Conservation (phyloP, 257 asterid genomes). For the Buddleja alternifolia region DNA sequence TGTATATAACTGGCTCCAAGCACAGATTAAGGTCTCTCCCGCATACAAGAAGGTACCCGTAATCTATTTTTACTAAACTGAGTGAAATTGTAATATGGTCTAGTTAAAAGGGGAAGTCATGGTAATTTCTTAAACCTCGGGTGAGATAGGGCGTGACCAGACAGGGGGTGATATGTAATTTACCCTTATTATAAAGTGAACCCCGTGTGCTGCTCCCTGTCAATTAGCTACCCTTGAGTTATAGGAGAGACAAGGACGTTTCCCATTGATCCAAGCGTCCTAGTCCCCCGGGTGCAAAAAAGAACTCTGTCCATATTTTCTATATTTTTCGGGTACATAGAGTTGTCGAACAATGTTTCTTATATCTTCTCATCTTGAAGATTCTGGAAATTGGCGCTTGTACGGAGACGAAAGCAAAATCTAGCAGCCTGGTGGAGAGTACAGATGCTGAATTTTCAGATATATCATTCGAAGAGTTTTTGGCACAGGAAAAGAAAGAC, state of each 20-base stretch:
- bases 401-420: constrained; percentile 58
- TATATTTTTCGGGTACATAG: background rate
- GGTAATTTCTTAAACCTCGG: too few species aligned
- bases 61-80: too few species aligned
- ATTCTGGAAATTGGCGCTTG: constrained; percentile 68
- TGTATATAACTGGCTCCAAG: constrained; percentile 86
- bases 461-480: constrained; percentile 80
- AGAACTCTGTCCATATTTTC: background rate
- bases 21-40: constrained; percentile 75
- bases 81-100: too few species aligned
- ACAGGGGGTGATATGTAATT: too few species aligned
- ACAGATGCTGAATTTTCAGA: constrained; percentile 51
- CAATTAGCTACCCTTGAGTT: too few species aligned
- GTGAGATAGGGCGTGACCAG: too few species aligned
- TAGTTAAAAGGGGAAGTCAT: too few species aligned
- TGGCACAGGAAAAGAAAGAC: constrained; percentile 85
- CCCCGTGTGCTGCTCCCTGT: too few species aligned
- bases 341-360: background rate
- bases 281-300: too few species aligned
- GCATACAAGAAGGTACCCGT: constrained; percentile 75
- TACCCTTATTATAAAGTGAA: too few species aligned
- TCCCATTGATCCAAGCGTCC: too few species aligned
- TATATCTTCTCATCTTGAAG: constrained; percentile 37
- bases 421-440: constrained; percentile 42
- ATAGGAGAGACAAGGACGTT: too few species aligned